phyloP scores from a whole-genome alignment of 2,329 filamentous ascomycete species.

The Penicillium sp. region DNA sequence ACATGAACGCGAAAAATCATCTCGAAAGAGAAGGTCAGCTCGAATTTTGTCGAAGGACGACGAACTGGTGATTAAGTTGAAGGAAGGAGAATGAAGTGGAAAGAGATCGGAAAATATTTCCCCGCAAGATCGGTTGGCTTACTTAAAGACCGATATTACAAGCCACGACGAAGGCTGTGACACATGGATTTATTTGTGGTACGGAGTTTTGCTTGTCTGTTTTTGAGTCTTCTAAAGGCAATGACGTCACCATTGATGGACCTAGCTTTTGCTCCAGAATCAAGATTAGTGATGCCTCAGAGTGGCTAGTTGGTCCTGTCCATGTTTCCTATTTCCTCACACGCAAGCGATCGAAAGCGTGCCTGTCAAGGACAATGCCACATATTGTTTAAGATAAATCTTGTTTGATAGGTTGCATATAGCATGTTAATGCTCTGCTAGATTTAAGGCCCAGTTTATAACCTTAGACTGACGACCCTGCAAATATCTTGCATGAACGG shows the following conservation, averaged over 20 bases:
- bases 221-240: constrained; percentile 2
- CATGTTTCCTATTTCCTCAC: no score
- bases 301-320: no score
- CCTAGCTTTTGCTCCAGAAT: constrained; percentile 1
- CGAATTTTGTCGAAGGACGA: constrained; percentile 4
- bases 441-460: no score
- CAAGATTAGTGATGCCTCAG: not conserved
- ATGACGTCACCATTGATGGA: not conserved
- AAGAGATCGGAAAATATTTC: constrained; percentile 9
- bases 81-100: constrained; percentile 6
- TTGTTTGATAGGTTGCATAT: no score
- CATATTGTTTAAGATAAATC: no score
- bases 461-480: no score
- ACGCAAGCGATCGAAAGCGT: no score
- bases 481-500: no score
- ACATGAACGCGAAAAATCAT: constrained; percentile 6
- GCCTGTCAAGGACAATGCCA: no score
- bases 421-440: no score
- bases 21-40: constrained; percentile 6
- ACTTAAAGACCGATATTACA: not conserved
- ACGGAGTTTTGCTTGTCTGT: constrained; percentile 1
- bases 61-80: constrained; percentile 8
- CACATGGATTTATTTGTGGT: constrained; percentile 5
- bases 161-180: not conserved
- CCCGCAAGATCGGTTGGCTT: constrained; percentile 2